Conservation (phyloP, 1,139 yeast species). For the Blastobotrys aristatus region DNA sequence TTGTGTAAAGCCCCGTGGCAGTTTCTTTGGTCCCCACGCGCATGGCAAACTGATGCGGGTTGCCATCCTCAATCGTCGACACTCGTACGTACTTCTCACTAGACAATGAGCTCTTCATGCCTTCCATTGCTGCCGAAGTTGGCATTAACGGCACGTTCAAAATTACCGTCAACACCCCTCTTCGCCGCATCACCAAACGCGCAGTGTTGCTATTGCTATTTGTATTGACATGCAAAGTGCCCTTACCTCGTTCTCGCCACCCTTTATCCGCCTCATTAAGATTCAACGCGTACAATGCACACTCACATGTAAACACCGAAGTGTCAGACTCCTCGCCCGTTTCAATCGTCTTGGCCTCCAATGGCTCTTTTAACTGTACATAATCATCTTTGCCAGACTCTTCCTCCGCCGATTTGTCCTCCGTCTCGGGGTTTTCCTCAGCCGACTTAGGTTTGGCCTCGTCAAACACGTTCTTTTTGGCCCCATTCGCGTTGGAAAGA, state of each 20-base stretch:
- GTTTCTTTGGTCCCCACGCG: conserved; percentile 62
- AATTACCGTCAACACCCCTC: conserved; percentile 77
- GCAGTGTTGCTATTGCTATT: conserved; percentile 35
- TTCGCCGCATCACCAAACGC: conserved; percentile 86
- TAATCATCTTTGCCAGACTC: conserved; percentile 17
- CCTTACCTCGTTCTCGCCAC: conserved; percentile 96
- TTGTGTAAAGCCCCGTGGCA: conserved; percentile 53
- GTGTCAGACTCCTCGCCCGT: conserved; percentile 92
- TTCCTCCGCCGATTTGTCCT: conserved; percentile 3
- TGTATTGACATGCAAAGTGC: conserved; percentile 70
- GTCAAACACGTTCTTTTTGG: conserved; percentile 13
- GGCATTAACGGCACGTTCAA: conserved; percentile 65
- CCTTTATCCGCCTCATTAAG: conserved; percentile 61
- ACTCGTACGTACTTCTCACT: conserved; percentile 77
- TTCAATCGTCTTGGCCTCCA: conserved; percentile 48
- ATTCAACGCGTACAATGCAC: conserved; percentile 74
- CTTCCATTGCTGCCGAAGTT: conserved; percentile 59
- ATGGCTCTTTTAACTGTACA: conserved; percentile 27
- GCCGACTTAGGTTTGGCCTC: conserved; percentile 13
- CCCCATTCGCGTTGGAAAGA: conserved; percentile 3
- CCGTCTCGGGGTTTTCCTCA: conserved; percentile 7
- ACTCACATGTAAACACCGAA: conserved; percentile 62
- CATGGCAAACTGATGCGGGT: conserved; percentile 78
- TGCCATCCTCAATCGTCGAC: conserved; percentile 48
- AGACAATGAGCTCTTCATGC: conserved; percentile 77